These are phyloP conservation scores for Xylariaceae sp. DNA, from an alignment of 2,329 filamentous ascomycete genomes.

Conservation along the genomic window DNA sequence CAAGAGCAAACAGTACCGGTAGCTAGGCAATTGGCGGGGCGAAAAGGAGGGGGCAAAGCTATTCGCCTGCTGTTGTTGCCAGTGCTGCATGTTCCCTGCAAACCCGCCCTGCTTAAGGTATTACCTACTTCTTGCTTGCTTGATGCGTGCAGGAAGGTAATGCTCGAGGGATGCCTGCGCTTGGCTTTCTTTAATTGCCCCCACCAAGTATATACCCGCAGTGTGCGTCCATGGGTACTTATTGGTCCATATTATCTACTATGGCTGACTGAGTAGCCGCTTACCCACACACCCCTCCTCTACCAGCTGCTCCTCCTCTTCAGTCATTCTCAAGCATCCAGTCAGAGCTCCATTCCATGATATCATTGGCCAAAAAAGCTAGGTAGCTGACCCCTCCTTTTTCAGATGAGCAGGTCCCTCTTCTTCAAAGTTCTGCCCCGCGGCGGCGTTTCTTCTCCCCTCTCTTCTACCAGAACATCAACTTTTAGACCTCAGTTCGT, in stretches of 20 bases:
- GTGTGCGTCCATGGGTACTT: conserved; percentile 16
- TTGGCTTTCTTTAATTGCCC: conserved; percentile 8
- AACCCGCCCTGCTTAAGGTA: conserved; percentile 9
- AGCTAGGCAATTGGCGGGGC: conserved; percentile 6
- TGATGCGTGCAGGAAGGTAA: no score
- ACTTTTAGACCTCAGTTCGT: conserved; percentile 34
- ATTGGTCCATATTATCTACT: neutral
- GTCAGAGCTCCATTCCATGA: conserved; percentile 28
- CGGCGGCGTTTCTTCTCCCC: conserved; percentile 30
- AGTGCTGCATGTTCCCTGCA: conserved; percentile 18
- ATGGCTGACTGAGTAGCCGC: conserved; percentile 5
- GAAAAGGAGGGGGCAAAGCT: no score
- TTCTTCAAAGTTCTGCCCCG: conserved; percentile 34
- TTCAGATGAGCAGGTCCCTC: conserved; percentile 30
- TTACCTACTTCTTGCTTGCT: conserved; percentile 3
- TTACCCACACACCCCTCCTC: conserved; percentile 24
- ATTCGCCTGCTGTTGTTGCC: conserved; percentile 4
- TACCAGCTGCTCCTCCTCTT: conserved; percentile 15
- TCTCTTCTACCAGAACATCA: conserved; percentile 45
- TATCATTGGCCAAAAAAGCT: conserved; percentile 31
- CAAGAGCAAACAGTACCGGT: neutral
- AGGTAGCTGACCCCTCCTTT: conserved; percentile 30
- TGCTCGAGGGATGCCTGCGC: conserved; percentile 9
- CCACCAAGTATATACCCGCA: conserved; percentile 19
- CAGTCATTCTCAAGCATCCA: conserved; percentile 11